Evolutionary conservation across 169 alveolate genomes (phyloP).

Genomic region (Eimeria tenella): DNA sequence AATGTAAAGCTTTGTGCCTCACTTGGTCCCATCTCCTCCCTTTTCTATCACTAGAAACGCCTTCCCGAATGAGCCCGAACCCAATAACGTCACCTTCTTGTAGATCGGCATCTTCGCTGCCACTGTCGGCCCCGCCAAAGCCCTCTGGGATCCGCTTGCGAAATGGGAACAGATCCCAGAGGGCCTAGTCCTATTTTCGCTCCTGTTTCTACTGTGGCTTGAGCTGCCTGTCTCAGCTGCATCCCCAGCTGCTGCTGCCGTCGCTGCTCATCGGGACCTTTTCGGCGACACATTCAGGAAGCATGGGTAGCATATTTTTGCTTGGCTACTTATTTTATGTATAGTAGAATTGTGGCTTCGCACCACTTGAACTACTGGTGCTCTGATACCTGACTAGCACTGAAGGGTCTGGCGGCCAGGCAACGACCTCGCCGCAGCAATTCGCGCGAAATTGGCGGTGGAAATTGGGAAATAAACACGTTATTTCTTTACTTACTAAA

Average conservation of each 20-base stretch:
- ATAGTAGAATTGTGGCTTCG: too few relatives aligned
- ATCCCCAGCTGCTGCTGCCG: constrained; percentile 6
- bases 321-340: too few relatives aligned
- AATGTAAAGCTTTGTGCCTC: neutral
- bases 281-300: too few relatives aligned
- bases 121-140: neutral
- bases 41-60: constrained; percentile 76
- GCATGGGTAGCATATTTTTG: too few relatives aligned
- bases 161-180: neutral
- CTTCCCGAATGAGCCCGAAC: constrained; percentile 80
- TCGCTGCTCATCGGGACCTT: too few relatives aligned
- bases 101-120: constrained; percentile 66
- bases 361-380: too few relatives aligned
- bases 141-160: neutral
- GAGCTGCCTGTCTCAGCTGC: neutral
- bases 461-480: too few relatives aligned
- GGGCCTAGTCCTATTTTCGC: neutral
- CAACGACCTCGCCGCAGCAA: too few relatives aligned
- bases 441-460: too few relatives aligned
- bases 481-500: too few relatives aligned
- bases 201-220: neutral
- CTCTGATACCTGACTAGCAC: too few relatives aligned
- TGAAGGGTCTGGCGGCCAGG: too few relatives aligned
- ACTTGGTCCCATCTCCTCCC: constrained; percentile 55
- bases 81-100: constrained; percentile 74